A percentile compares a stretch with the other conserved stretches of the same genome.
These are phyloP conservation scores for Tricholomella constricta DNA, from an alignment of 768 basidiomycete genomes.

Conservation along the genomic window DNA sequence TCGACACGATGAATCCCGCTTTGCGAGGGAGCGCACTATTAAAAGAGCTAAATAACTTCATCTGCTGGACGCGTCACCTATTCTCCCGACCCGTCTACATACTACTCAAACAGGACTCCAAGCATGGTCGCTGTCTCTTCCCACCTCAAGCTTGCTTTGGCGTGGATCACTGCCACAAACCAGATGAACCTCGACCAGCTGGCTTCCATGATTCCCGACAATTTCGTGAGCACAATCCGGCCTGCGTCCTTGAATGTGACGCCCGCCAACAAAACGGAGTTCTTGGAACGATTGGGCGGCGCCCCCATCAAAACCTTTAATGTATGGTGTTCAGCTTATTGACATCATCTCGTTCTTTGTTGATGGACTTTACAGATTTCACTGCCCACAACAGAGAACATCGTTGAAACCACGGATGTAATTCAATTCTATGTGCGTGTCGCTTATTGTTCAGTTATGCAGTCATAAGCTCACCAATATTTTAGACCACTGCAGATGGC, in stretches of 20 bases:
- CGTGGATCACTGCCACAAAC: slow-evolving; percentile 14
- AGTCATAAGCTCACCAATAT: background rate
- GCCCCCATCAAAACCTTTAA: slow-evolving; percentile 12
- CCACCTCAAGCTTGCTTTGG: slow-evolving; percentile 14
- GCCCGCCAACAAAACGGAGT: slow-evolving; percentile 9
- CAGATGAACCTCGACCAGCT: slow-evolving; percentile 9
- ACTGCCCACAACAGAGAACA: slow-evolving; percentile 7
- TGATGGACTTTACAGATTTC: slow-evolving; percentile 5
- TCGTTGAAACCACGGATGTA: slow-evolving; percentile 11
- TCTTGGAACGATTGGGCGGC: slow-evolving; percentile 1
- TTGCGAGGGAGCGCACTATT: background rate
- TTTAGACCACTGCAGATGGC: slow-evolving; percentile 15
- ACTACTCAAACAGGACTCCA: background rate
- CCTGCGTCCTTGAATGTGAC: slow-evolving; percentile 8
- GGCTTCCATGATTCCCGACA: slow-evolving; percentile 10
- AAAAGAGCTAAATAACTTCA: too few relatives aligned
- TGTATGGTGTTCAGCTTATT: background rate
- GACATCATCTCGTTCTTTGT: background rate
- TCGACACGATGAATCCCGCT: background rate
- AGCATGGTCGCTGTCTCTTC: slow-evolving; percentile 14
- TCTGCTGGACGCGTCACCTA: background rate
- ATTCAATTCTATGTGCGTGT: slow-evolving; percentile 15
- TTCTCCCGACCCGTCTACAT: background rate
- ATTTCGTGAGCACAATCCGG: slow-evolving; percentile 11
- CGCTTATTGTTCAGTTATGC: background rate